Conservation (phyloP, 1,139 yeast genomes). For the Pichia sp. region DNA sequence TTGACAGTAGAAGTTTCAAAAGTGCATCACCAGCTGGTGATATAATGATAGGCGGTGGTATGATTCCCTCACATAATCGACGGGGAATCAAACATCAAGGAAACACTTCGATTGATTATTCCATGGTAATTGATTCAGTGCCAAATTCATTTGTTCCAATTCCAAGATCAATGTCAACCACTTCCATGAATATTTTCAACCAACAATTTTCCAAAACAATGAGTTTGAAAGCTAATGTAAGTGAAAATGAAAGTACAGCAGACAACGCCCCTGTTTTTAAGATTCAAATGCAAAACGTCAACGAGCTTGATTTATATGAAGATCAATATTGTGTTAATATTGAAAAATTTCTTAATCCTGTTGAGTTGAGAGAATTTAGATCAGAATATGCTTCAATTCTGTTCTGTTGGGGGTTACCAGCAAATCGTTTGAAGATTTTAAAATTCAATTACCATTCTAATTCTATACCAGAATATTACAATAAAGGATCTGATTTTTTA, state of each 20-base stretch:
- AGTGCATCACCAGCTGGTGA: constrained; percentile 31
- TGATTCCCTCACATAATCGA: constrained; percentile 10
- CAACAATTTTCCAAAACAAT: constrained; percentile 19
- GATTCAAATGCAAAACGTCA: constrained; percentile 51
- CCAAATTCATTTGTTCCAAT: neutral
- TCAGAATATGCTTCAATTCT: constrained; percentile 75
- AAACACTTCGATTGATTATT: neutral
- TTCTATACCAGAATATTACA: neutral
- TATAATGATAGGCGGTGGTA: constrained; percentile 11
- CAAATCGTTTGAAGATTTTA: constrained; percentile 67
- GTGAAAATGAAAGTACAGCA: neutral
- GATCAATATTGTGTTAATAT: constrained; percentile 41
- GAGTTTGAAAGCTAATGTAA: neutral
- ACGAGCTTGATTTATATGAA: constrained; percentile 49
- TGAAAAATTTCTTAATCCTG: constrained; percentile 42
- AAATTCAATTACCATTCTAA: constrained; percentile 58
- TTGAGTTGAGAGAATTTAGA: constrained; percentile 47
- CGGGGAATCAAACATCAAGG: constrained; percentile 20
- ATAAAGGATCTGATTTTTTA: constrained; percentile 25
- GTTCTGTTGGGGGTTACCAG: constrained; percentile 77
- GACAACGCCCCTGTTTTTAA: constrained; percentile 31
- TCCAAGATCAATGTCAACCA: constrained; percentile 19
- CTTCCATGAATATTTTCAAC: constrained; percentile 19
- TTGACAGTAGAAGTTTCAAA: constrained; percentile 24
- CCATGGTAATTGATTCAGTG: neutral